Evolutionary conservation across 1,284 basidiomycete species (phyloP).

Genomic region (Coniferiporia weirii): DNA sequence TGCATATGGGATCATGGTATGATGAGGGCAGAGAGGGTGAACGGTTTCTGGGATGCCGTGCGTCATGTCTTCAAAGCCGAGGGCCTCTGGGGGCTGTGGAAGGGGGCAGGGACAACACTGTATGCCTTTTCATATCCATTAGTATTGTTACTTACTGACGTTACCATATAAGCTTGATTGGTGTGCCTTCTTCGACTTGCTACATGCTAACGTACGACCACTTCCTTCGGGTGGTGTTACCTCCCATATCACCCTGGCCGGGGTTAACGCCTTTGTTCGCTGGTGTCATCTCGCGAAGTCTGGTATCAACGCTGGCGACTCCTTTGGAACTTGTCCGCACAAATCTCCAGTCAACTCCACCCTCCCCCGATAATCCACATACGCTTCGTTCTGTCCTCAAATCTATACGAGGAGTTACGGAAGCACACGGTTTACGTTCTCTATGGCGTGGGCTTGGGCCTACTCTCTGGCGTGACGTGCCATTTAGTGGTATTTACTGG

Average conservation of each 20-base stretch:
- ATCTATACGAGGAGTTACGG: constrained; percentile 59
- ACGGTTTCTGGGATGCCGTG: constrained; percentile 78
- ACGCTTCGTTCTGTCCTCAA: constrained; percentile 66
- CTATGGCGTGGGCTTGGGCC: constrained; percentile 90
- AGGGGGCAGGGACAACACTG: constrained; percentile 84
- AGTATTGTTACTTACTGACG: neutral
- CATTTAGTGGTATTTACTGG: constrained; percentile 95
- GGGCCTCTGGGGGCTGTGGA: constrained; percentile 81
- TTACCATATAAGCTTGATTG: constrained; percentile 62
- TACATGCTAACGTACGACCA: constrained; percentile 98
- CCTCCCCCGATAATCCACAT: constrained; percentile 60
- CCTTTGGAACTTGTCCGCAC: constrained; percentile 94
- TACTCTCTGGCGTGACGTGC: constrained; percentile 95
- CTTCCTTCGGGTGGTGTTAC: constrained; percentile 61
- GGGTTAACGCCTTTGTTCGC: constrained; percentile 74
- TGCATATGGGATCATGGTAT: constrained; percentile 73
- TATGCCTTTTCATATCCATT: constrained; percentile 36
- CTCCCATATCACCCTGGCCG: constrained; percentile 50
- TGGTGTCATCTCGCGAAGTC: constrained; percentile 77
- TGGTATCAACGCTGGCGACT: constrained; percentile 78
- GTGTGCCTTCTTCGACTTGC: constrained; percentile 86
- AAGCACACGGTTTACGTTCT: constrained; percentile 58
- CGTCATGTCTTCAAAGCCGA: constrained; percentile 73
- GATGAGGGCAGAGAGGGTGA: constrained; percentile 66
- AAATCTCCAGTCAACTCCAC: constrained; percentile 84